A percentile compares a stretch with the other conserved stretches of the same genome.
Evolutionary conservation across 2,329 filamentous ascomycete species (phyloP).

Genomic region (Sclerotinia trifoliorum): DNA sequence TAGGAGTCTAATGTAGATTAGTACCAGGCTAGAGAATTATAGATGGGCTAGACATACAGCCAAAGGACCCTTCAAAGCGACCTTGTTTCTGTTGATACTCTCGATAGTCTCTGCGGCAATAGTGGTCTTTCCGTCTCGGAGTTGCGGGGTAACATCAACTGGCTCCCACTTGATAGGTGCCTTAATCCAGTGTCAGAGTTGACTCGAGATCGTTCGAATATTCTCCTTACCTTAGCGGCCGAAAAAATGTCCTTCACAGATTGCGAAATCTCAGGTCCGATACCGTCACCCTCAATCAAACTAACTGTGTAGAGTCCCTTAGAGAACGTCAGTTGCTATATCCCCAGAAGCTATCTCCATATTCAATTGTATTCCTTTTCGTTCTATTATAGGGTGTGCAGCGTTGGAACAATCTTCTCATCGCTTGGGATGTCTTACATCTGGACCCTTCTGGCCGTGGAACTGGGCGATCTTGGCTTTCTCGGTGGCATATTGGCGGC

Average conservation of each 20-base stretch:
- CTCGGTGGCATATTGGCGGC: conserved; percentile 61
- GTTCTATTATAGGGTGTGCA: background rate
- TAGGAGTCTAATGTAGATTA: conserved; percentile 64
- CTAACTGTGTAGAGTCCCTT: conserved; percentile 95
- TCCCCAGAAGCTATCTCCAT: conserved; percentile 5
- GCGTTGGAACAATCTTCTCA: conserved; percentile 22
- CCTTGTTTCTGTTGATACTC: conserved; percentile 92
- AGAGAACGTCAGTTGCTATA: conserved; percentile 28
- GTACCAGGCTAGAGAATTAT: conserved; percentile 25
- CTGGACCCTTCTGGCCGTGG: conserved; percentile 81
- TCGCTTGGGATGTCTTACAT: conserved; percentile 58
- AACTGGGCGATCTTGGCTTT: conserved; percentile 83
- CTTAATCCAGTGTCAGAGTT: conserved; percentile 46
- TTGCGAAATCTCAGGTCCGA: conserved; percentile 95
- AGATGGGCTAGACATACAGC: conserved; percentile 59
- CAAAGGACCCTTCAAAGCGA: conserved; percentile 96
- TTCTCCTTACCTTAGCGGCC: conserved; percentile 75
- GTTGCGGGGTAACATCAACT: conserved; percentile 88
- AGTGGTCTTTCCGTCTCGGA: conserved; percentile 93
- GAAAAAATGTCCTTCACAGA: conserved; percentile 99
- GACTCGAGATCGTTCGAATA: conserved; percentile 20
- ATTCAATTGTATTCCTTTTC: conserved; percentile 33
- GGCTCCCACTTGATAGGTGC: conserved; percentile 95
- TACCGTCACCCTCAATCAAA: conserved; percentile 98
- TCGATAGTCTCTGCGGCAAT: conserved; percentile 91